These are phyloP conservation scores for Eleusine coracana DNA, from an alignment of 176 grass and related monocot species.

Conservation along the genomic window DNA sequence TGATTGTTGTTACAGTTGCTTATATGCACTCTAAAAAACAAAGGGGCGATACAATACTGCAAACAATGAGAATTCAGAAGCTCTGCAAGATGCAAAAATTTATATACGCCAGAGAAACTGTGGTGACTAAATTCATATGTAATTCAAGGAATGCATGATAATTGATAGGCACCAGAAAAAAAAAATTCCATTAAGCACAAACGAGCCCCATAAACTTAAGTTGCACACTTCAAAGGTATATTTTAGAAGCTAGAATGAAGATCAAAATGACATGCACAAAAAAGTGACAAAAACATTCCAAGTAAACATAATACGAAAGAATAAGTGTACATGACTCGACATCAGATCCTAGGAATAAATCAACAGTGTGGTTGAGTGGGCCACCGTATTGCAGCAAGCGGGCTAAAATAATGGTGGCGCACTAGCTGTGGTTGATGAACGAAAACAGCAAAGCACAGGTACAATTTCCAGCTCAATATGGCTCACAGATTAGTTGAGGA, in stretches of 20 bases:
- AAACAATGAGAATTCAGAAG: neutral
- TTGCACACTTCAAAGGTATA: neutral
- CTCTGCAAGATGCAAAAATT: slow-evolving; percentile 1
- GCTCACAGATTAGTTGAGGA: slow-evolving; percentile 17
- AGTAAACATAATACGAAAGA: slow-evolving; percentile 12
- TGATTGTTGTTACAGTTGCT: neutral
- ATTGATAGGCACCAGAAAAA: neutral
- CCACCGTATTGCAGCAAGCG: slow-evolving; percentile 9
- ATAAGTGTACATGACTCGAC: neutral
- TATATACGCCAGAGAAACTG: slow-evolving; percentile 3
- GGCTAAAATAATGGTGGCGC: slow-evolving; percentile 6
- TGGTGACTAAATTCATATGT: neutral
- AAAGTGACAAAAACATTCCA: slow-evolving; percentile 33
- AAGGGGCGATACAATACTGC: neutral
- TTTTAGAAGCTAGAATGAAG: slow-evolving; percentile 5
- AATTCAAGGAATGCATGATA: slow-evolving; percentile 10
- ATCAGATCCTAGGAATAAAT: slow-evolving; percentile 43
- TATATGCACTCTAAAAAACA: neutral
- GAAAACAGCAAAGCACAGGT: slow-evolving; percentile 30
- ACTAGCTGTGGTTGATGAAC: slow-evolving; percentile 30
- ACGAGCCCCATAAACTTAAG: neutral
- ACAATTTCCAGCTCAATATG: slow-evolving; percentile 22
- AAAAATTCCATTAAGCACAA: neutral
- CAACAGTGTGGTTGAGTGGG: slow-evolving; percentile 27
- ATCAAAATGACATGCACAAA: neutral